These are phyloP conservation scores for Capronia coronata DNA, from an alignment of 2,329 filamentous ascomycete species.

Conservation along the genomic window DNA sequence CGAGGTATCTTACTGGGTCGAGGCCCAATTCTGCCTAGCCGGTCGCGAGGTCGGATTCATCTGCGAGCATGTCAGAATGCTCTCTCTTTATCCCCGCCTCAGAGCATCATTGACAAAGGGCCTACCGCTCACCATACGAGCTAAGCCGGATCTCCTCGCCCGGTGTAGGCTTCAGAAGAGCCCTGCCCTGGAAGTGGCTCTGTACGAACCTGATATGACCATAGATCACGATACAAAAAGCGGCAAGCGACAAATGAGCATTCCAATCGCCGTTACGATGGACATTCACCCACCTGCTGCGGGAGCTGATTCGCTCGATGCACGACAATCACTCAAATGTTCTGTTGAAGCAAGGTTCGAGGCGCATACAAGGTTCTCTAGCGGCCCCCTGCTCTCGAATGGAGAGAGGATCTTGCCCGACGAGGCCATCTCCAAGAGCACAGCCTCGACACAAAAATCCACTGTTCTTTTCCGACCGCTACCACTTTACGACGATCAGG, in stretches of 20 bases:
- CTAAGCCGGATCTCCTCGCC: constrained; percentile 18
- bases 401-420: not conserved
- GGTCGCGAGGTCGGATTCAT: constrained; percentile 16
- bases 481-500: constrained; percentile 10
- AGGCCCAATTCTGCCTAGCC: constrained; percentile 14
- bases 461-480: constrained; percentile 19
- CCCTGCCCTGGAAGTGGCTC: constrained; percentile 12
- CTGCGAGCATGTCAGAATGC: constrained; percentile 9
- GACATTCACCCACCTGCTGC: not conserved
- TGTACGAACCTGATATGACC: constrained; percentile 11
- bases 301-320: constrained; percentile 3
- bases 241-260: constrained; percentile 11
- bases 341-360: constrained; percentile 16
- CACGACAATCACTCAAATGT: constrained; percentile 21
- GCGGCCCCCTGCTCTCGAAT: not conserved
- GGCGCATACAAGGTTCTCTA: constrained; percentile 16
- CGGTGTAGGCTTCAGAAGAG: constrained; percentile 16
- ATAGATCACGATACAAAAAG: constrained; percentile 1
- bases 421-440: constrained; percentile 12
- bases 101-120: constrained; percentile 3
- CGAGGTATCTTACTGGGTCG: constrained; percentile 23
- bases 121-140: constrained; percentile 7
- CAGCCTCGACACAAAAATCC: constrained; percentile 14
- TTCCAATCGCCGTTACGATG: constrained; percentile 17
- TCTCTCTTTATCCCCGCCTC: constrained; percentile 13